Percentiles rank a stretch among this genome's conserved stretches.
These are phyloP conservation scores for Aureobasidium sp. DNA, from an alignment of 2,329 filamentous ascomycete genomes.

Conservation along the genomic window DNA sequence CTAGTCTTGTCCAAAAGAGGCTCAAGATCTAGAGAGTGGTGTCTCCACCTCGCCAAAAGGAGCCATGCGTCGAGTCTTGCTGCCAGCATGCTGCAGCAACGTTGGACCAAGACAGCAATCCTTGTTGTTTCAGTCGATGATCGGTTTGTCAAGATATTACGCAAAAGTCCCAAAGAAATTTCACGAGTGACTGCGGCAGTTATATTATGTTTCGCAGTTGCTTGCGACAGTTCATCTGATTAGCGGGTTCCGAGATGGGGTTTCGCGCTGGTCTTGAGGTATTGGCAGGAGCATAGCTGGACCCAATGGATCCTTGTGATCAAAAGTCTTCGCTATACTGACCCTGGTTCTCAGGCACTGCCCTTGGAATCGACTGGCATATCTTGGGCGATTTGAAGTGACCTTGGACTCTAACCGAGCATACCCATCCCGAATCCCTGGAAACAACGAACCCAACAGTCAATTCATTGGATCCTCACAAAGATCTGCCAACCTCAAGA, in stretches of 20 bases:
- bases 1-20: slow-evolving; percentile 1
- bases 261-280: background rate
- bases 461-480: background rate
- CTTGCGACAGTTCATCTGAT: background rate
- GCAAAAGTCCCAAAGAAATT: background rate
- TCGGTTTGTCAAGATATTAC: background rate
- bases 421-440: background rate
- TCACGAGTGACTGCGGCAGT: too few species aligned
- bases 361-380: background rate
- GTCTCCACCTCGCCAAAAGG: background rate
- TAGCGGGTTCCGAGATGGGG: background rate
- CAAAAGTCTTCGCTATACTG: background rate
- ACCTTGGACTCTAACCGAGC: too few species aligned
- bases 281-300: background rate
- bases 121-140: background rate
- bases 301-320: too few species aligned
- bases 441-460: background rate
- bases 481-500: background rate
- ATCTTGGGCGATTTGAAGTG: too few species aligned
- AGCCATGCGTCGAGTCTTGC: background rate
- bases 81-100: background rate
- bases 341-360: background rate
- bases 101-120: background rate
- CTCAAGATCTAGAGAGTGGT: background rate
- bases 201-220: too few species aligned